Evolutionary conservation across 139 green algal species (phyloP).

Genomic region (Tetradesmus obliquus): DNA sequence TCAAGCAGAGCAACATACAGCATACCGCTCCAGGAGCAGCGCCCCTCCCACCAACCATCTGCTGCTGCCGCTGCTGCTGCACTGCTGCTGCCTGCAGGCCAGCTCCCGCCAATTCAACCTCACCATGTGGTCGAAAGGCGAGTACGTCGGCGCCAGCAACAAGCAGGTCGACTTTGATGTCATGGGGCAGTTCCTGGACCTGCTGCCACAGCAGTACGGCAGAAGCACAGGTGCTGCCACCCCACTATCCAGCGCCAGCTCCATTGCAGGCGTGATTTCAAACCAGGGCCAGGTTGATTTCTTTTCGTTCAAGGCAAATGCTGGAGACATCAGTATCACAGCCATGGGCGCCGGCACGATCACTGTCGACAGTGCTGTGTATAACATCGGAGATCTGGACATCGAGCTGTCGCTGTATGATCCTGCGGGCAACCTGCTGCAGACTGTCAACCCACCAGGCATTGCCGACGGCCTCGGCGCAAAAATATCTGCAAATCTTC

Average conservation of each 20-base stretch:
- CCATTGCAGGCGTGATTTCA: neutral
- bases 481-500: neutral
- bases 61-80: neutral
- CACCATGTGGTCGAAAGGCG: neutral
- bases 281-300: neutral
- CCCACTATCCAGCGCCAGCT: neutral
- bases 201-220: neutral
- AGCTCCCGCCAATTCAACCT: neutral
- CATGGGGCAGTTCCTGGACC: neutral
- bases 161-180: neutral
- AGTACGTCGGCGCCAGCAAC: neutral
- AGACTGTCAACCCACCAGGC: neutral
- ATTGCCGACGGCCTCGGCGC: neutral
- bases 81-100: neutral
- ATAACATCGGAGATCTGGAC: neutral
- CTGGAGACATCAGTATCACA: neutral
- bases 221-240: neutral
- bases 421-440: neutral
- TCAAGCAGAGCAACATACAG: too few species aligned
- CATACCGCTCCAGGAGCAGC: too few species aligned
- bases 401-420: neutral
- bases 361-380: neutral
- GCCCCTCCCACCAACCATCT: neutral
- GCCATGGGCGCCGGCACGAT: neutral
- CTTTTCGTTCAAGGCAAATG: neutral